A percentile compares a stretch with the other conserved stretches of the same genome.
Evolutionary conservation across 352 stramenopile species (phyloP).

Genomic region (Elongisporangium anandrum): DNA sequence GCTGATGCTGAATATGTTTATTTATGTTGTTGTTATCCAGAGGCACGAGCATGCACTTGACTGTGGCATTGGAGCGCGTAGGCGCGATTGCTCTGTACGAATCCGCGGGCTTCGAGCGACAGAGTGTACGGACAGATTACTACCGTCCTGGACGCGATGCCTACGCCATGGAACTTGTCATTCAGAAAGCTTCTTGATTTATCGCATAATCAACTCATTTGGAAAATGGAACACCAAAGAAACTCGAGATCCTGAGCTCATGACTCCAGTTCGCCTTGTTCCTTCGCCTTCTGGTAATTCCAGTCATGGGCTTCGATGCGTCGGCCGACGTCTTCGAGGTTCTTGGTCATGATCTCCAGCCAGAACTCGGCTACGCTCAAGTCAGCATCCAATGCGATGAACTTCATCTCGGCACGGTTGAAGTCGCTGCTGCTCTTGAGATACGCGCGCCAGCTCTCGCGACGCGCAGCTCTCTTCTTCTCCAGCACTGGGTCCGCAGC

Average conservation of each 20-base stretch:
- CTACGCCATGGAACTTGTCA: conserved; percentile 27
- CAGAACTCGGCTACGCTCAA: conserved; percentile 64
- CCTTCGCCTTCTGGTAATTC: conserved; percentile 63
- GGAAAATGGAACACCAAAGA: no score
- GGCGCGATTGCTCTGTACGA: conserved; percentile 38
- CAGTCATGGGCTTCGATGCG: conserved; percentile 78
- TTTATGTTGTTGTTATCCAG: conserved; percentile 12
- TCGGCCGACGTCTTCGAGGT: conserved; percentile 65
- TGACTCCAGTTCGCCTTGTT: conserved; percentile 18
- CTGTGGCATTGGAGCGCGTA: conserved; percentile 27
- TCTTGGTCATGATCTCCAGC: conserved; percentile 53
- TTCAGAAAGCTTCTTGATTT: neutral
- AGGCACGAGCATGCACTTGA: conserved; percentile 16
- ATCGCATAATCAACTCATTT: neutral
- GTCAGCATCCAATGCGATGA: conserved; percentile 41
- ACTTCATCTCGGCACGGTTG: conserved; percentile 59
- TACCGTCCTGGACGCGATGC: conserved; percentile 37
- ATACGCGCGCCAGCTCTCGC: conserved; percentile 39
- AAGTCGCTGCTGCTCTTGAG: conserved; percentile 55
- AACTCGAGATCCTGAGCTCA: neutral
- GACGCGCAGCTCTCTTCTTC: conserved; percentile 30
- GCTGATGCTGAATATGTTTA: no score
- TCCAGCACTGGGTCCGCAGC: conserved; percentile 25
- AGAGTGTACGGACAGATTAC: conserved; percentile 26
- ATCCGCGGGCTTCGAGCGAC: conserved; percentile 24